Evolutionary conservation across 2,329 filamentous ascomycete species (phyloP), one percentile per base, ranked within the genome.

Genomic region (Rutstroemia sp.): DNA sequence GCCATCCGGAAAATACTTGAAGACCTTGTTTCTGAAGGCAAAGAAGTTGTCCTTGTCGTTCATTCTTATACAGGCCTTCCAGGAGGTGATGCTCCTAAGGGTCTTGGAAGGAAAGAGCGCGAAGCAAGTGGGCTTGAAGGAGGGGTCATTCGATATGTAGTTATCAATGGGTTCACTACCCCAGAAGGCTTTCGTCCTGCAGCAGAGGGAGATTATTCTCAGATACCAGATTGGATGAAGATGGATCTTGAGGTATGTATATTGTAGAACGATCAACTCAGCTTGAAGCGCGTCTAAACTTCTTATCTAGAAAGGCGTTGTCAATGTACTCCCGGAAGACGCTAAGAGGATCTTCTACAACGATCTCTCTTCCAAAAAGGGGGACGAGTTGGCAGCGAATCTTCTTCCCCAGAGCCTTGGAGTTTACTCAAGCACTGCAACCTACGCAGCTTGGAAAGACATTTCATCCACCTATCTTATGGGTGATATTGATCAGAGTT

Each of bases 291-390:
- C 7, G 14, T 6, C 34, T 70, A 2, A 34, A 65, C 9, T 37
- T 12, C 71, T 48, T 67, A 72, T 62, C 69, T 68, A 59, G 67
- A 68, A 5, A 61, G 71, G 56, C 60, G 69, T 48, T 67, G 67
- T 23, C 57, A 61, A 44, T 66, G 68, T 9, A 68, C 66, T 4
- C 65, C 70, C 19, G 42, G 49, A 14, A 71, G 71, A 70, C 61
- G 65, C 8, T 56, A 69, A n/a, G 68, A 72, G 46, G 59, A 59
- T 74, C 7, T 74, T 75, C 59, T 76, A 75, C 59, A 71, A 74
- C 56, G 74, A 76, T 59, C 38, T 76, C 0, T 64, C 72, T 0
- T 59, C 53, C 1, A 65, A 70, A 3, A 70, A 74, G 49, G 69
- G 64, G 1, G 65, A 71, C 9, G 67, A 69, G 45, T 71, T 71